Base-by-base conservation (phyloP, 2,329 filamentous ascomycete genomes). In the Trichoderma atrobrunneum region DNA sequence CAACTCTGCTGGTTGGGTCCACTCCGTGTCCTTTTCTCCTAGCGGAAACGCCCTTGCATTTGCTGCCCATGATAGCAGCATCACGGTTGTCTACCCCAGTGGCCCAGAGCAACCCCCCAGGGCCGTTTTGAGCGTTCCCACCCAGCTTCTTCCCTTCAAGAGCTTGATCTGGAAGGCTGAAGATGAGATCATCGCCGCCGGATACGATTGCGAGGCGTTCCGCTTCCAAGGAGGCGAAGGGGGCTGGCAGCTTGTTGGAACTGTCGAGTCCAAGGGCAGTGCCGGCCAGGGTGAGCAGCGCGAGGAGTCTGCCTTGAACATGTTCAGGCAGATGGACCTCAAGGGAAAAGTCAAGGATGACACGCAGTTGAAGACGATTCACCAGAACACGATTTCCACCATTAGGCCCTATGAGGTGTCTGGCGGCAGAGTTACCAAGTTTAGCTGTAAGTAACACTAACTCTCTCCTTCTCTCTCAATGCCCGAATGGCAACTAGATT, bases 271-370 rank as follows among this genome's bases (percentile, higher is more conserved):
- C 63, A 94, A 95, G 83, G 86, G 88, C 64, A 84, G 87, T 6
- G 85, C 87, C 32, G 91, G 88, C 56, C 81, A 86, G 70, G 90
- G 87, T 72, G 88, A 89, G 70, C 85, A 85, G 72, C 88, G 92
- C 36, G 96, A 98, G 83, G 96, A 98, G 81, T 96, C 93, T 75
- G 96, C 96, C 28, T 85, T 98, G 81, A 97, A 98, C 83, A 97
- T 98, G 94, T 99, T 99, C 85, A 90, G 91, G 78, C 95, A 98
- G 85, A 98, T 99, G 96, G 96, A 99, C 82, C 87, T 99, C 75
- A 97, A 96, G 87, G 96, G 96, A 74, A 97, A 97, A 84, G 85
- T 87, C 71, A 93, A 93, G 80, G 94, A 97, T 78, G 95, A 98
- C 81, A 98, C 95, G 5, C 93, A 97, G 84, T 87, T 99, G 77